Percentiles rank a stretch among this genome's conserved stretches.
Conservation (phyloP, 306 rosid species). For the Vigna trinervia region DNA sequence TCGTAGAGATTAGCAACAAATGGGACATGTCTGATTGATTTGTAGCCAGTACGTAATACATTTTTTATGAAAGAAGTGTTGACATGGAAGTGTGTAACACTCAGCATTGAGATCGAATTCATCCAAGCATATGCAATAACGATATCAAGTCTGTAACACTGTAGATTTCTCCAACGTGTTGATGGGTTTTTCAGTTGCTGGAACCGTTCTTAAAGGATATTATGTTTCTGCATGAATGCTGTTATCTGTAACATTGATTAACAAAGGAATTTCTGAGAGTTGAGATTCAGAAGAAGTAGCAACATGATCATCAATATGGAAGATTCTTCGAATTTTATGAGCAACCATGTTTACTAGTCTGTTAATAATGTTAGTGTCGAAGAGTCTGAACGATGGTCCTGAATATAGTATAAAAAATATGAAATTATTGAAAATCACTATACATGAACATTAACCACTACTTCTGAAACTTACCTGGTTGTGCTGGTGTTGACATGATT, state of each 20-base stretch:
- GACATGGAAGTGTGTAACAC: not conserved
- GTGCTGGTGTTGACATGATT: too few relatives aligned
- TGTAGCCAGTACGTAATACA: not conserved
- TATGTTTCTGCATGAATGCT: not conserved
- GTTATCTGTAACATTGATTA: not conserved
- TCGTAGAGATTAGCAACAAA: too few relatives aligned
- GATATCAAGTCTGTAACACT: not conserved
- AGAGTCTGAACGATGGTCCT: too few relatives aligned
- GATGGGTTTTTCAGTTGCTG: not conserved
- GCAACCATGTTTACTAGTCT: not conserved
- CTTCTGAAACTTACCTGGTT: too few relatives aligned
- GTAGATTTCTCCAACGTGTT: not conserved
- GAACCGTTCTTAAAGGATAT: not conserved
- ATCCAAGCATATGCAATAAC: not conserved
- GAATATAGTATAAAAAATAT: too few relatives aligned
- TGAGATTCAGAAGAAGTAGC: not conserved
- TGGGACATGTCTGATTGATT: not conserved
- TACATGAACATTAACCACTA: too few relatives aligned
- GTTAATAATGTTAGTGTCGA: accelerated
- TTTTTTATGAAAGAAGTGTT: not conserved
- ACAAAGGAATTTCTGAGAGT: not conserved
- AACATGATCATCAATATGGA: not conserved
- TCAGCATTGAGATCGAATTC: not conserved
- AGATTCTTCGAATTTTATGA: not conserved
- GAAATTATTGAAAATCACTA: too few relatives aligned